Conservation (phyloP, 2,329 filamentous ascomycete genomes). For the Onygena corvina region DNA sequence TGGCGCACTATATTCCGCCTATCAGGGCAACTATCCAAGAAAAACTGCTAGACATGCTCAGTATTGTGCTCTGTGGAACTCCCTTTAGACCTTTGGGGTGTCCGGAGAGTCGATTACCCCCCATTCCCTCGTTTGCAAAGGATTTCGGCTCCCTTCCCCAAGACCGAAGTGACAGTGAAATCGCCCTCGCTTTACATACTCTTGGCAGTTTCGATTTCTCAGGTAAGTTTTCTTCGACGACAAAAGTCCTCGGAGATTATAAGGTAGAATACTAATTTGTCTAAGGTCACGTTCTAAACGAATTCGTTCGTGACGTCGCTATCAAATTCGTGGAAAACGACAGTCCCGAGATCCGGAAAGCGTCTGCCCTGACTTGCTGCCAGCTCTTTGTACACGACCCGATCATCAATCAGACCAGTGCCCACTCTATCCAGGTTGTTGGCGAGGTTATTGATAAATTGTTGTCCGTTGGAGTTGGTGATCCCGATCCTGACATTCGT, state of each 20-base stretch:
- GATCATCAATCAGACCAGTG: conserved; percentile 94
- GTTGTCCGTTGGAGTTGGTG: conserved; percentile 84
- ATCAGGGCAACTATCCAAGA: conserved; percentile 90
- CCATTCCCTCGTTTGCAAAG: conserved; percentile 71
- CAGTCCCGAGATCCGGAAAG: conserved; percentile 83
- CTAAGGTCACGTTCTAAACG: conserved; percentile 74
- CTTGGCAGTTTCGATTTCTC: conserved; percentile 96
- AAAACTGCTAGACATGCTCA: conserved; percentile 84
- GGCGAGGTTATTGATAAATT: conserved; percentile 96
- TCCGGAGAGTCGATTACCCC: conserved; percentile 69
- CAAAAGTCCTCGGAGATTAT: neutral
- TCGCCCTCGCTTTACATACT: conserved; percentile 86
- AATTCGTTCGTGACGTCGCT: conserved; percentile 95
- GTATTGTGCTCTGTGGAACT: conserved; percentile 81
- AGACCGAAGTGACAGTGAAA: conserved; percentile 68
- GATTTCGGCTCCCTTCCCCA: conserved; percentile 77
- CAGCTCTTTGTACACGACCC: conserved; percentile 95
- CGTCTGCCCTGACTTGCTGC: conserved; percentile 90
- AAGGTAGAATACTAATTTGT: conserved; percentile 13
- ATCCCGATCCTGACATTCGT: conserved; percentile 78
- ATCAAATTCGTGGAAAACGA: conserved; percentile 98
- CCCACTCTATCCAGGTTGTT: conserved; percentile 92
- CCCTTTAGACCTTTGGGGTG: conserved; percentile 87
- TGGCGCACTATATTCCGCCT: conserved; percentile 96
- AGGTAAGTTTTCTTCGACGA: conserved; percentile 29